Percentiles rank a stretch among this genome's conserved stretches.
These are phyloP conservation scores for Iberis pinnata DNA, from an alignment of 345 rosid species.

Conservation along the genomic window DNA sequence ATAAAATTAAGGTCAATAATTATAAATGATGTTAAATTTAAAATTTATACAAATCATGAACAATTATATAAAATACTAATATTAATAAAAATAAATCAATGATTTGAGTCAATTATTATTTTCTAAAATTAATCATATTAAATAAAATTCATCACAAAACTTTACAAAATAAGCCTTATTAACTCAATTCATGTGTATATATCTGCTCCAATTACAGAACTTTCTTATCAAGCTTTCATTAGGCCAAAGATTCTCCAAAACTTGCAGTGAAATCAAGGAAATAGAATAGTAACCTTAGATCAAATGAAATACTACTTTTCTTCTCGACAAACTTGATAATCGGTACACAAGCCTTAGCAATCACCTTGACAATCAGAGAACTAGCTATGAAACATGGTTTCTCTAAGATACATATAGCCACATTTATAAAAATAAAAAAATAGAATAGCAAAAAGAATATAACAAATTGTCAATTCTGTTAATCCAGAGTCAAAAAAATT, in stretches of 20 bases:
- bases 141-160: too few species aligned
- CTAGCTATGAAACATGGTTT: slow-evolving; percentile 4
- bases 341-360: slow-evolving; percentile 92
- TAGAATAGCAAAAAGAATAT: too few species aligned
- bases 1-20: too few species aligned
- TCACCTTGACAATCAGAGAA: slow-evolving; percentile 44
- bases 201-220: neutral
- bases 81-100: too few species aligned
- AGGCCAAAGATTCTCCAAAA: neutral
- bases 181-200: slow-evolving; percentile 4
- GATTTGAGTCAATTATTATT: too few species aligned
- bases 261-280: neutral
- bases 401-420: slow-evolving; percentile 2
- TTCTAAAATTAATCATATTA: too few species aligned
- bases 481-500: too few species aligned
- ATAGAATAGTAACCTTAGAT: slow-evolving; percentile 49
- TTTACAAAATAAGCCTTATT: slow-evolving; percentile 3
- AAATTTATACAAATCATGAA: too few species aligned
- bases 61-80: too few species aligned
- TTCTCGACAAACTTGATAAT: slow-evolving; percentile 86
- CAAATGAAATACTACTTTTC: slow-evolving; percentile 73
- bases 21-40: too few species aligned
- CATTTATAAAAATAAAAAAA: too few species aligned
- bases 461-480: too few species aligned
- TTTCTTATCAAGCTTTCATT: neutral